Conservation (phyloP, 2,329 filamentous ascomycete species). For the Fusarium foetens region DNA sequence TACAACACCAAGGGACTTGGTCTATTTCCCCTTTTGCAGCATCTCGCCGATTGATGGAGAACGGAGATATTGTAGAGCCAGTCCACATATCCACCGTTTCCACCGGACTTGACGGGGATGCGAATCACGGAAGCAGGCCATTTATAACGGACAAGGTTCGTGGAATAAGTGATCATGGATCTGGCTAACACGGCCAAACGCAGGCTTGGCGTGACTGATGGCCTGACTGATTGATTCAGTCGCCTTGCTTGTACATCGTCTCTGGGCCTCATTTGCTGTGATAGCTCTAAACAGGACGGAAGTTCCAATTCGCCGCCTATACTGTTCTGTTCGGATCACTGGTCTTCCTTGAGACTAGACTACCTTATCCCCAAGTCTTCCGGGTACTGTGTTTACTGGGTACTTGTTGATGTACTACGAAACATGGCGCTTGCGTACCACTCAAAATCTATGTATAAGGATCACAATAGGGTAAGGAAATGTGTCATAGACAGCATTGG, state of each 20-base stretch:
- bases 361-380: neutral
- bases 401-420: neutral
- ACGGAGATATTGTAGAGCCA: constrained; percentile 15
- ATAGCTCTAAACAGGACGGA: neutral
- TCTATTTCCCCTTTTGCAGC: constrained; percentile 25
- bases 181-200: constrained; percentile 21
- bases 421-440: constrained; percentile 8
- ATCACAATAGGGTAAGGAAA: neutral
- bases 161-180: neutral
- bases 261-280: neutral
- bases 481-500: constrained; percentile 3
- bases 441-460: neutral
- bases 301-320: neutral
- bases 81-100: constrained; percentile 37
- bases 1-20: constrained; percentile 4
- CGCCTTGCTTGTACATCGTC: neutral
- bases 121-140: constrained; percentile 26
- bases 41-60: constrained; percentile 15
- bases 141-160: constrained; percentile 11
- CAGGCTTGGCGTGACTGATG: constrained; percentile 24
- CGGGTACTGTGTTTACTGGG: neutral
- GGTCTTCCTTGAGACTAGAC: neutral
- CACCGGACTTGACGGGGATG: constrained; percentile 34
- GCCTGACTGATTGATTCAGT: constrained; percentile 28
- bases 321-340: neutral